phyloP scores from a whole-genome alignment of 352 stramenopile genomes.

The Pythium aphanidermatum region DNA sequence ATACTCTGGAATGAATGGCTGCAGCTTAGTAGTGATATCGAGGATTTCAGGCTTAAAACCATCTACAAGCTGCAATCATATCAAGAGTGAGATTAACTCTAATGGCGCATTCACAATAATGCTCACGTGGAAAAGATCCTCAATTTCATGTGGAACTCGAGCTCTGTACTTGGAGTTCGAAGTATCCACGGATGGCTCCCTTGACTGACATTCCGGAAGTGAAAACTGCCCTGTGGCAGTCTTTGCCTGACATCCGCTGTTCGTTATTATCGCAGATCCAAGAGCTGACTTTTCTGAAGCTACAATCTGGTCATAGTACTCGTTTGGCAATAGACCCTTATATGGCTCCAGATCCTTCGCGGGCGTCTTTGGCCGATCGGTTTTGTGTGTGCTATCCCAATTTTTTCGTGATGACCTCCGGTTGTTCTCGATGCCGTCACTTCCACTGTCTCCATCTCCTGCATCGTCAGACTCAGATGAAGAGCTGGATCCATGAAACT shows the following conservation, averaged over 20 bases:
- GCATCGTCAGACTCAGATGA: slow-evolving; percentile 34
- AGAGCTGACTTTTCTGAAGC: too few relatives aligned
- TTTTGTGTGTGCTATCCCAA: slow-evolving; percentile 3
- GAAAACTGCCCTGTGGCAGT: too few relatives aligned
- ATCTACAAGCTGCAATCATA: slow-evolving; percentile 52
- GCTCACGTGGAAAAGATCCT: slow-evolving; percentile 49
- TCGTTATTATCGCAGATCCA: too few relatives aligned
- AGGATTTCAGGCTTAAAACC: slow-evolving; percentile 85
- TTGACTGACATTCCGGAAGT: too few relatives aligned
- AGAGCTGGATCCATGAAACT: slow-evolving; percentile 55
- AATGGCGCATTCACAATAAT: not conserved
- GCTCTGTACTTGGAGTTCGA: slow-evolving; percentile 25
- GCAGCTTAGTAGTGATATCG: slow-evolving; percentile 86
- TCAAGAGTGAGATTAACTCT: not conserved
- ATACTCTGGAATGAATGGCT: slow-evolving; percentile 92
- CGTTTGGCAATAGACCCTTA: slow-evolving; percentile 39
- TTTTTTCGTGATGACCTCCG: not conserved
- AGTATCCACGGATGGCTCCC: too few relatives aligned
- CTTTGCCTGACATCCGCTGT: too few relatives aligned
- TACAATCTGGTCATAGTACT: slow-evolving; percentile 40
- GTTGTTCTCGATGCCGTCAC: slow-evolving; percentile 2
- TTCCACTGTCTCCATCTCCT: slow-evolving; percentile 5
- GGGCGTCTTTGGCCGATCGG: slow-evolving; percentile 39
- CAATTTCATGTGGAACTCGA: slow-evolving; percentile 44
- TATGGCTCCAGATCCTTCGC: slow-evolving; percentile 51